Percentiles rank a stretch among this genome's conserved stretches.
These are phyloP conservation scores for Lasiosphaeria miniovina DNA, from an alignment of 495 filamentous ascomycete genomes.

Conservation along the genomic window DNA sequence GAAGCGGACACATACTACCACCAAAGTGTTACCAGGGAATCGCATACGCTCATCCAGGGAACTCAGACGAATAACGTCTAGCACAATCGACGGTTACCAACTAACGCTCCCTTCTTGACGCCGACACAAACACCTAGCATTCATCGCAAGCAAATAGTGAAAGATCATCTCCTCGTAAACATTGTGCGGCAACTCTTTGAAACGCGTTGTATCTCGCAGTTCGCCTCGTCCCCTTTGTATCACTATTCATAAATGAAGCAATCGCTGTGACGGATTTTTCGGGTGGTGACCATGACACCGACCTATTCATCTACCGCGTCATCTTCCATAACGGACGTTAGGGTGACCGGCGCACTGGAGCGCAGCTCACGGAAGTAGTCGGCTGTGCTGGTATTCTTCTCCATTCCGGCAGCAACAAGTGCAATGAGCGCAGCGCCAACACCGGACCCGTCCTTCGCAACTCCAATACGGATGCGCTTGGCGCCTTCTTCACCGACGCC, in stretches of 20 bases:
- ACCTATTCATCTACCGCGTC: constrained; percentile 18
- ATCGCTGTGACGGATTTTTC: background rate
- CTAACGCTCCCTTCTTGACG: background rate
- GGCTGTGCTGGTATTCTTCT: constrained; percentile 31
- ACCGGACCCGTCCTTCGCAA: constrained; percentile 90
- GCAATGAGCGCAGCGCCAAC: constrained; percentile 92
- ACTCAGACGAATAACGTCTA: no score
- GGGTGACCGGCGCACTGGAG: constrained; percentile 15
- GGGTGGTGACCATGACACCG: constrained; percentile 4
- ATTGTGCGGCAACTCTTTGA: background rate
- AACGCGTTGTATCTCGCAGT: background rate
- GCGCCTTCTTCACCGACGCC: constrained; percentile 71
- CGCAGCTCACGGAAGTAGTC: constrained; percentile 26
- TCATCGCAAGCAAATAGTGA: background rate
- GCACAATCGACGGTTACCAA: no score
- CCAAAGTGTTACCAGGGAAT: background rate
- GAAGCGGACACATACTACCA: background rate
- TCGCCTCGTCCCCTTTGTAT: background rate
- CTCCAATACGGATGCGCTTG: constrained; percentile 79
- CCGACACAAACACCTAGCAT: background rate
- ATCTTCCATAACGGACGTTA: constrained; percentile 21
- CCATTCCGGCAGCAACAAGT: constrained; percentile 59
- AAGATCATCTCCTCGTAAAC: constrained; percentile 7
- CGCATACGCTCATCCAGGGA: no score
- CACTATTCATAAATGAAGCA: constrained; percentile 19